A percentile compares a stretch with the other conserved stretches of the same genome.
These are phyloP conservation scores for Nidula niveotomentosa DNA, from an alignment of 1,284 basidiomycete species.

Conservation along the genomic window DNA sequence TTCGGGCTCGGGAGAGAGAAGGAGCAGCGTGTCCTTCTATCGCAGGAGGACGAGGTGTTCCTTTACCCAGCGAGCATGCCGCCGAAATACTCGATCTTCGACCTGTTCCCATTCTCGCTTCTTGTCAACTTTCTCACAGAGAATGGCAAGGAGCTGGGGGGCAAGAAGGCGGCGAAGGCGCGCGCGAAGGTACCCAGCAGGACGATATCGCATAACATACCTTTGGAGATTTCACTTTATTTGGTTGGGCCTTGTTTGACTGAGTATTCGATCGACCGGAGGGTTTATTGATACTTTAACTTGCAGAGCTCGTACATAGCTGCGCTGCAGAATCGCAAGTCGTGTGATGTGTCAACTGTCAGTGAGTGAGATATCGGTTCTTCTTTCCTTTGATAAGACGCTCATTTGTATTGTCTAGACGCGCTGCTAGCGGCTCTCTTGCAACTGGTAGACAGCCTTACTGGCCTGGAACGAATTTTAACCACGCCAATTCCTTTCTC, in stretches of 20 bases:
- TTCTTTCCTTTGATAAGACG: too few species aligned
- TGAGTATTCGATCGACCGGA: too few species aligned
- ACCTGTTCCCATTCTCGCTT: constrained; percentile 71
- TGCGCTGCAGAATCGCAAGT: constrained; percentile 57
- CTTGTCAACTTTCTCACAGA: constrained; percentile 47
- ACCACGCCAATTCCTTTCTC: constrained; percentile 83
- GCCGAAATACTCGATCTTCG: constrained; percentile 62
- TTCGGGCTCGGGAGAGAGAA: constrained; percentile 4
- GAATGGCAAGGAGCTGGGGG: constrained; percentile 48
- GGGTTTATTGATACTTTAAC: constrained; percentile 1
- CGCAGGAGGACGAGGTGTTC: constrained; percentile 39
- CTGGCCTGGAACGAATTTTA: constrained; percentile 73
- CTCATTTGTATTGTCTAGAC: constrained; percentile 31
- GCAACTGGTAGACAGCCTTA: constrained; percentile 66
- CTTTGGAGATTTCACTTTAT: constrained; percentile 74
- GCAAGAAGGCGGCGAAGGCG: constrained; percentile 55
- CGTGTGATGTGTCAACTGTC: constrained; percentile 62
- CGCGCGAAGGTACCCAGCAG: constrained; percentile 47
- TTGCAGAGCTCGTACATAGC: constrained; percentile 65
- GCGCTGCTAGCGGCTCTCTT: constrained; percentile 51
- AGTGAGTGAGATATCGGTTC: constrained; percentile 36
- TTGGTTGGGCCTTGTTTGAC: constrained; percentile 42
- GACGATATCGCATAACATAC: constrained; percentile 63
- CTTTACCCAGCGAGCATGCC: constrained; percentile 60
- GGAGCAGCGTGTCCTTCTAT: constrained; percentile 24